Conservation (phyloP, 2,329 filamentous ascomycete genomes). For the Herpotrichia juniperi region DNA sequence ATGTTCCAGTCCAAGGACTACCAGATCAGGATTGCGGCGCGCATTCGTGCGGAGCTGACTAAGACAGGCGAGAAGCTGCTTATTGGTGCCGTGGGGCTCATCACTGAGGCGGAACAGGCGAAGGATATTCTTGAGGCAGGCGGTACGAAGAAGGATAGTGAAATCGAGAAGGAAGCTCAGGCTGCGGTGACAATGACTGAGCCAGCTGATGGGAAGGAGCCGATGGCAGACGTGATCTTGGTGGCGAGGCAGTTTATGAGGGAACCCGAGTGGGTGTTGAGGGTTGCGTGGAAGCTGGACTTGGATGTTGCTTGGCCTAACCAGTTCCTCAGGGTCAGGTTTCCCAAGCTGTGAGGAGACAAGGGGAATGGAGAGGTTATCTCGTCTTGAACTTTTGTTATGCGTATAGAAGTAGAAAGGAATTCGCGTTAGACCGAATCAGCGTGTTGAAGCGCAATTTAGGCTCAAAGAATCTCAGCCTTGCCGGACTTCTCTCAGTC, state of each 20-base stretch:
- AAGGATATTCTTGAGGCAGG: slow-evolving; percentile 47
- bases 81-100: slow-evolving; percentile 60
- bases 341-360: slow-evolving; percentile 32
- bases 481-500: too few relatives aligned
- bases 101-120: slow-evolving; percentile 60
- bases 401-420: too few relatives aligned
- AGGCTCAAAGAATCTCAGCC: too few relatives aligned
- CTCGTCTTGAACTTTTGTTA: too few relatives aligned
- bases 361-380: background rate
- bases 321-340: slow-evolving; percentile 51
- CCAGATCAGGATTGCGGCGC: slow-evolving; percentile 55
- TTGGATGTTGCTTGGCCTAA: slow-evolving; percentile 56
- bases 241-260: slow-evolving; percentile 61
- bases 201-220: slow-evolving; percentile 27
- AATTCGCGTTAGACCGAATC: too few relatives aligned
- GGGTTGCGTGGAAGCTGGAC: slow-evolving; percentile 55
- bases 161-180: slow-evolving; percentile 37
- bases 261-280: slow-evolving; percentile 62
- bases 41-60: slow-evolving; percentile 50
- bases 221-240: slow-evolving; percentile 57
- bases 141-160: background rate
- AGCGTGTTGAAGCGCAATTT: too few relatives aligned
- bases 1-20: slow-evolving; percentile 53
- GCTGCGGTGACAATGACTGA: slow-evolving; percentile 44
- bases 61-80: slow-evolving; percentile 48